phyloP scores from a whole-genome alignment of 805 yeast species.

The Candida hungchunana region DNA sequence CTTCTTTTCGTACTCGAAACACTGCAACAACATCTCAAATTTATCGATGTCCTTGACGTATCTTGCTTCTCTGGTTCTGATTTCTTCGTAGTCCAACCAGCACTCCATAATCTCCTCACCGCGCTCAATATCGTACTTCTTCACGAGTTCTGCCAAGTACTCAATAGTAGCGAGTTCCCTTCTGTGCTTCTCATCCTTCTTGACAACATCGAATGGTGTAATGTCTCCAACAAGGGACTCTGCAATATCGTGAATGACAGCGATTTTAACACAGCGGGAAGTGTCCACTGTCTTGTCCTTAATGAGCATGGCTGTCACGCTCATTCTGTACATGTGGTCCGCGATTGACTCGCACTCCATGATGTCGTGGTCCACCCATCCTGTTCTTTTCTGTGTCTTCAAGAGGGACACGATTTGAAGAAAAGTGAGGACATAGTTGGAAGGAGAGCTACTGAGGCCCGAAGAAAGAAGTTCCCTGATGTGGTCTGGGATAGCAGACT shows the following conservation, averaged over 20 bases:
- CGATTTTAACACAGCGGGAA: constrained; percentile 74
- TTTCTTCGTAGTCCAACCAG: constrained; percentile 90
- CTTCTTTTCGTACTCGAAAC: constrained; percentile 77
- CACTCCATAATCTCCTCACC: constrained; percentile 62
- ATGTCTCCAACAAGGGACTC: constrained; percentile 94
- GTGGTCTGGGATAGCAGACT: constrained; percentile 46
- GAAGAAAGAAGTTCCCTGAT: constrained; percentile 33
- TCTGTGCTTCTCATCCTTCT: constrained; percentile 77
- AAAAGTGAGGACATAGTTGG: constrained; percentile 52
- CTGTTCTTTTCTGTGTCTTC: constrained; percentile 83
- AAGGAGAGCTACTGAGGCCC: constrained; percentile 19
- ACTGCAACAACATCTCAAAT: constrained; percentile 78
- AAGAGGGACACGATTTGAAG: constrained; percentile 65
- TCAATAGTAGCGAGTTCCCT: constrained; percentile 72
- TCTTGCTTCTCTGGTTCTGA: constrained; percentile 74
- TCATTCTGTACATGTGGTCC: constrained; percentile 98
- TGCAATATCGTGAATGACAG: constrained; percentile 90
- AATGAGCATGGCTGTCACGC: constrained; percentile 70
- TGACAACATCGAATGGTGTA: constrained; percentile 72
- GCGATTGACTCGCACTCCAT: constrained; percentile 57
- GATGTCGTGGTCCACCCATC: constrained; percentile 75
- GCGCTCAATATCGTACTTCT: constrained; percentile 58
- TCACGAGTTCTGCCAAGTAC: constrained; percentile 56
- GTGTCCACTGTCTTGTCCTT: constrained; percentile 48
- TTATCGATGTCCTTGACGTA: constrained; percentile 94